Evolutionary conservation across 768 basidiomycete genomes (phyloP).

Genomic region (Tricholoma sp.): DNA sequence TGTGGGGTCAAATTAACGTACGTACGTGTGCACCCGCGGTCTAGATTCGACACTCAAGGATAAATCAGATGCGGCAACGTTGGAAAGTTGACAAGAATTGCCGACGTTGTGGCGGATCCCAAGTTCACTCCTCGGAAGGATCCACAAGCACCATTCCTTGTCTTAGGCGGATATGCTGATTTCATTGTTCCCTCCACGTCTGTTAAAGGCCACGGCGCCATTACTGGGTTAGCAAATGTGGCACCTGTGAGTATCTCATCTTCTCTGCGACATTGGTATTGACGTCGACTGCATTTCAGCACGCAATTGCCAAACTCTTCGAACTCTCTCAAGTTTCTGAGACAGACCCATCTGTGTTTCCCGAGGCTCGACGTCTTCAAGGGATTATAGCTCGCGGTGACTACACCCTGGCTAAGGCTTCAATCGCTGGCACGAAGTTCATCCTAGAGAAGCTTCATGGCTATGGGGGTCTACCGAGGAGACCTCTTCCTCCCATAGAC

Average conservation of each 20-base stretch:
- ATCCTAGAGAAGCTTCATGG: constrained; percentile 70
- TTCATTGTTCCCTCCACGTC: constrained; percentile 72
- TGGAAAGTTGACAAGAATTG: constrained; percentile 85
- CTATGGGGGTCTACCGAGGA: constrained; percentile 77
- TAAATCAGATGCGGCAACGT: constrained; percentile 76
- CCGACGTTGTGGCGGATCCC: constrained; percentile 55
- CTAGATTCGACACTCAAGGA: constrained; percentile 3
- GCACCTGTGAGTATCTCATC: constrained; percentile 51
- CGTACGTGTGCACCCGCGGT: constrained; percentile 21
- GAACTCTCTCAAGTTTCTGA: constrained; percentile 55
- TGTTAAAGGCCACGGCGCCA: constrained; percentile 80
- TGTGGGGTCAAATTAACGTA: constrained; percentile 89
- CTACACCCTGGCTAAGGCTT: constrained; percentile 69
- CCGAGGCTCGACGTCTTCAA: constrained; percentile 71
- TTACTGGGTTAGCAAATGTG: constrained; percentile 84
- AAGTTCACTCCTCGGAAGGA: constrained; percentile 69
- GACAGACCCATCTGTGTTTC: constrained; percentile 50
- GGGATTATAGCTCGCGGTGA: constrained; percentile 79
- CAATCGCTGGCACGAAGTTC: constrained; percentile 82
- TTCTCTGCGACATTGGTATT: background rate
- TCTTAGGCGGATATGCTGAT: constrained; percentile 83
- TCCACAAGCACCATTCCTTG: constrained; percentile 66
- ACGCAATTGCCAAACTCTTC: constrained; percentile 56
- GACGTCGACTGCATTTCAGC: constrained; percentile 27
- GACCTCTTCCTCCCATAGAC: constrained; percentile 68